Conservation (phyloP, 805 yeast genomes). For the Candida montana region DNA sequence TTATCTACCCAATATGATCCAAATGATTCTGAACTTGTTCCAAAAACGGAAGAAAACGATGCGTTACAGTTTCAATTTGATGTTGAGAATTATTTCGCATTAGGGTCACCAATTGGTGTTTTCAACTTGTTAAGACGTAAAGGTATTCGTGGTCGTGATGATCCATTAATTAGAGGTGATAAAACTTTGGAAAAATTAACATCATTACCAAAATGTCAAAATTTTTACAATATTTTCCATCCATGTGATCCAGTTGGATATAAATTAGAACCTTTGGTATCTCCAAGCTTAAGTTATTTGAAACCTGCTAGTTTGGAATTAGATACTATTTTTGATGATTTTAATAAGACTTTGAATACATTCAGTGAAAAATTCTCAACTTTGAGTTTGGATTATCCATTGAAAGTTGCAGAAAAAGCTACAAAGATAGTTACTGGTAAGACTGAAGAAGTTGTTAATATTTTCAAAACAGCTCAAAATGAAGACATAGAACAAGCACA, state of each 20-base stretch:
- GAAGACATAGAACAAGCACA: neutral
- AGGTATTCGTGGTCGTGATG: conserved; percentile 43
- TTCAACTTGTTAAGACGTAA: conserved; percentile 68
- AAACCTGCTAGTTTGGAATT: conserved; percentile 6
- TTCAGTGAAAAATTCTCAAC: conserved; percentile 3
- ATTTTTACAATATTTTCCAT: conserved; percentile 79
- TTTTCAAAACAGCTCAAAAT: neutral
- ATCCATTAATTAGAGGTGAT: neutral
- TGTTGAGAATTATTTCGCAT: conserved; percentile 68
- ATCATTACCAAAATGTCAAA: conserved; percentile 48
- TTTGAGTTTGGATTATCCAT: conserved; percentile 2
- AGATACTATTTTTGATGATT: conserved; percentile 1
- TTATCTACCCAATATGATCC: conserved; percentile 24
- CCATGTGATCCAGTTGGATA: conserved; percentile 91
- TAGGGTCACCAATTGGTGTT: conserved; percentile 90
- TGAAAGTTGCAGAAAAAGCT: neutral
- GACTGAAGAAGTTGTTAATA: conserved; percentile 8
- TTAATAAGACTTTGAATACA: conserved; percentile 5
- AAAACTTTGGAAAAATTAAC: conserved; percentile 5
- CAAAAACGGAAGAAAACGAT: conserved; percentile 12
- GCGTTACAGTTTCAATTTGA: conserved; percentile 53
- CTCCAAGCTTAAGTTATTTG: conserved; percentile 19
- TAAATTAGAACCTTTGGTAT: conserved; percentile 79
- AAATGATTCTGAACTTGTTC: neutral
- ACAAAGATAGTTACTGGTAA: neutral